Base-by-base conservation (phyloP, 768 basidiomycete species). In the Russula compacta region DNA sequence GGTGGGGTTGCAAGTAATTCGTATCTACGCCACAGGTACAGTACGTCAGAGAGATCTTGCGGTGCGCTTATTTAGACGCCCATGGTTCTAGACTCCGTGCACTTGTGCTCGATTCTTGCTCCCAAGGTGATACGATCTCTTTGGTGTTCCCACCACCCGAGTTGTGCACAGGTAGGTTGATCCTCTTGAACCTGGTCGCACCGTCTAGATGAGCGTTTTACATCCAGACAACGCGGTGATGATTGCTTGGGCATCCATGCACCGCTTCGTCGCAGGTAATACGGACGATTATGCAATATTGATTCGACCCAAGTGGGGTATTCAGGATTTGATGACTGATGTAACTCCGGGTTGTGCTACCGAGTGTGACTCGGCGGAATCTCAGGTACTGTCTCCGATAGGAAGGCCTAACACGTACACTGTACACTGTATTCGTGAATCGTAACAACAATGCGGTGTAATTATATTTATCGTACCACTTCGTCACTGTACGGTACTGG, bases 1-100 rank as follows among this genome's bases (percentile, higher is more conserved):
- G 95, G 95, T 0, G 95, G 95, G 2, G 95, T 99, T 0, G 95
- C 95, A 15, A 92, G 91, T 66, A 99, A 99, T 67, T 48, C 65
- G 24, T 84, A 78, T 65, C 74, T 98, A 59, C 77, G 92, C 15
- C 61, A 77, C 47, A 77, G 85, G 92, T 90, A 53, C 47, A 29
- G 24, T 29, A 29, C 24, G 24, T 29, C 24, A 29, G 24, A 29
- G 24, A 60, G 60, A 60, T 58, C 74, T 38, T 29, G 19, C 24
- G 24, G 21, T 1, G 46, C n/a, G 6, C 36, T 36, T 50, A 14
- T 39, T 32, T 36, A 38, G 24, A 39, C n/a, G 51, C 32, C 48
- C 19, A 46, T 55, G 24, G 38, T 24, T 29, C 38, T 59, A 81
- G 80, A 58, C 61, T 80, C 17, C 64, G 66, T 38, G 66, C 58